These are phyloP conservation scores for Ceratocystis albifundus DNA, from an alignment of 2,329 filamentous ascomycete species.

Conservation along the genomic window DNA sequence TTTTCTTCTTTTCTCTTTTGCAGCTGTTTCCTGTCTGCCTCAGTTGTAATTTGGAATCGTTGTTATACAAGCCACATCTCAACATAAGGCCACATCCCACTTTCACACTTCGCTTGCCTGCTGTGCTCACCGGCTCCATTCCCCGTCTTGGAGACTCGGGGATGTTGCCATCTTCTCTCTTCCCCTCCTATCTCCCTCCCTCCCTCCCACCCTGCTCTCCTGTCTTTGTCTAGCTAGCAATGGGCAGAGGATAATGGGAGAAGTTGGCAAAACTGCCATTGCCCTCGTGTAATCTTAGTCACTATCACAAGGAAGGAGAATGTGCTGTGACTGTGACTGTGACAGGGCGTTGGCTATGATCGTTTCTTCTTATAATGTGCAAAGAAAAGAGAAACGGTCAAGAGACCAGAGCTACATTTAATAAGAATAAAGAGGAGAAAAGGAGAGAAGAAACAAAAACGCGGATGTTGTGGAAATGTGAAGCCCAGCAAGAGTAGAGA, in stretches of 20 bases:
- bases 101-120: not conserved
- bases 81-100: not conserved
- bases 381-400: not conserved
- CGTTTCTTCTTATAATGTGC: not conserved
- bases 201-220: not conserved
- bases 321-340: too few relatives aligned
- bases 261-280: not conserved
- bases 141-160: too few relatives aligned
- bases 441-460: not conserved
- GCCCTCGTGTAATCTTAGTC: not conserved
- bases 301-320: not conserved
- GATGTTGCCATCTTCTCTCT: not conserved
- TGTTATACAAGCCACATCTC: not conserved
- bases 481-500: not conserved
- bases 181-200: not conserved
- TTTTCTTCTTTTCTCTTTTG: not conserved
- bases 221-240: not conserved
- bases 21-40: not conserved
- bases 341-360: too few relatives aligned
- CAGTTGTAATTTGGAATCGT: constrained; percentile 2
- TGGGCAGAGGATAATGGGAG: not conserved
- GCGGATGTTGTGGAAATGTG: not conserved
- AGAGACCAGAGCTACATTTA: not conserved
- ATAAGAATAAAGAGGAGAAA: not conserved
- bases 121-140: not conserved